These are phyloP conservation scores for Exobasidium cylindrosporum DNA, from an alignment of 1,284 basidiomycete species.

Conservation along the genomic window DNA sequence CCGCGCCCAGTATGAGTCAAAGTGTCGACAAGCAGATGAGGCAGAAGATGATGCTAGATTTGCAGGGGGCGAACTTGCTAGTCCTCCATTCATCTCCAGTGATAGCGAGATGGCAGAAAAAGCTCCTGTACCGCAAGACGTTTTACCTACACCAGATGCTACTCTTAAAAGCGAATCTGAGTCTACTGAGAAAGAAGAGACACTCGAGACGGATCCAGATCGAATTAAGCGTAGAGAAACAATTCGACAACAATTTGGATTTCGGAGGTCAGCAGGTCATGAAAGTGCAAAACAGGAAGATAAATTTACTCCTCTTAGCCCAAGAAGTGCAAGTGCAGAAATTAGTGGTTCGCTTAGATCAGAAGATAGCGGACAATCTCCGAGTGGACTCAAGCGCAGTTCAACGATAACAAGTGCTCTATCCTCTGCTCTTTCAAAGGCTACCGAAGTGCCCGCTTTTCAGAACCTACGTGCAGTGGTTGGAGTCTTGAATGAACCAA, in stretches of 20 bases:
- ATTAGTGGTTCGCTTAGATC: neutral
- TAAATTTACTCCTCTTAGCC: conserved; percentile 21
- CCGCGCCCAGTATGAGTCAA: conserved; percentile 37
- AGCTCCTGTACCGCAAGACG: neutral
- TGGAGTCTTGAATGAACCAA: conserved; percentile 41
- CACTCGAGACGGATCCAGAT: conserved; percentile 27
- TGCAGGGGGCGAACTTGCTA: conserved; percentile 20
- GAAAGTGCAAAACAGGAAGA: conserved; percentile 21
- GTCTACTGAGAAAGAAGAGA: neutral
- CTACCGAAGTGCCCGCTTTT: conserved; percentile 24
- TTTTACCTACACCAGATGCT: neutral
- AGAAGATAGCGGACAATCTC: neutral
- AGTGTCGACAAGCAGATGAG: conserved; percentile 50
- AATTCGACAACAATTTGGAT: conserved; percentile 52
- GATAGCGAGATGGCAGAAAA: neutral
- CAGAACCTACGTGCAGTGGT: conserved; percentile 28
- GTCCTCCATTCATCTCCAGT: neutral
- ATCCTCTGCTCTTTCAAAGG: conserved; percentile 37
- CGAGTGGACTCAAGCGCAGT: neutral
- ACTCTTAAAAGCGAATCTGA: neutral
- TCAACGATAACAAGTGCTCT: conserved; percentile 23
- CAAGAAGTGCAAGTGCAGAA: conserved; percentile 1
- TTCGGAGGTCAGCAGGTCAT: conserved; percentile 22
- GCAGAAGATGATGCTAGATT: conserved; percentile 53
- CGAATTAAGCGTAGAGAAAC: conserved; percentile 48